Evolutionary conservation across 768 basidiomycete genomes (phyloP).

Genomic region (Naganishia randhawae): DNA sequence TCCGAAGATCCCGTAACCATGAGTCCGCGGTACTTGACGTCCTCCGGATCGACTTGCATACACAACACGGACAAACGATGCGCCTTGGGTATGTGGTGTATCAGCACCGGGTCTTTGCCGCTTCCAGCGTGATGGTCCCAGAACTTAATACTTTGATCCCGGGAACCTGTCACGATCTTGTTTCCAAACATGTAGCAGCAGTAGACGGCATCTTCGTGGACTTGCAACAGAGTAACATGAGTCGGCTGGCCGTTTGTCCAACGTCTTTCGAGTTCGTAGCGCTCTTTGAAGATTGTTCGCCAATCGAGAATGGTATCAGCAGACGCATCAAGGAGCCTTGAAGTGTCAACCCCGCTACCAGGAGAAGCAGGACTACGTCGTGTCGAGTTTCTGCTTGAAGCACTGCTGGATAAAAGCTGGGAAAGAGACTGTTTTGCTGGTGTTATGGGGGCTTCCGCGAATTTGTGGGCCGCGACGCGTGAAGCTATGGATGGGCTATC

Average conservation of each 20-base stretch:
- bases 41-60: conserved; percentile 23
- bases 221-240: background rate
- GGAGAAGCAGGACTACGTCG: conserved; percentile 1
- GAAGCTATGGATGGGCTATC: conserved; percentile 10
- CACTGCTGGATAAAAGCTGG: conserved; percentile 5
- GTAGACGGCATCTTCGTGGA: conserved; percentile 26
- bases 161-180: conserved; percentile 25
- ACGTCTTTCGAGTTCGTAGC: conserved; percentile 23
- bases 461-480: background rate
- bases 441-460: background rate
- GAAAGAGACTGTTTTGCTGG: conserved; percentile 18
- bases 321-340: background rate
- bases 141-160: conserved; percentile 25
- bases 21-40: background rate
- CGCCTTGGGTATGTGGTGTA: conserved; percentile 12
- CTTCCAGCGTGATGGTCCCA: conserved; percentile 16
- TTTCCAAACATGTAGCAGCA: conserved; percentile 20
- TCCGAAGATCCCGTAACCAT: conserved; percentile 30
- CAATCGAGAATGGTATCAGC: conserved; percentile 22
- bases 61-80: conserved; percentile 29
- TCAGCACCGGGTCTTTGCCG: background rate
- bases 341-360: background rate
- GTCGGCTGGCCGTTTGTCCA: conserved; percentile 8
- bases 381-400: conserved; percentile 1
- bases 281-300: conserved; percentile 25